phyloP scores from a whole-genome alignment of 1,284 basidiomycete genomes.

The Peniophora sp. region DNA sequence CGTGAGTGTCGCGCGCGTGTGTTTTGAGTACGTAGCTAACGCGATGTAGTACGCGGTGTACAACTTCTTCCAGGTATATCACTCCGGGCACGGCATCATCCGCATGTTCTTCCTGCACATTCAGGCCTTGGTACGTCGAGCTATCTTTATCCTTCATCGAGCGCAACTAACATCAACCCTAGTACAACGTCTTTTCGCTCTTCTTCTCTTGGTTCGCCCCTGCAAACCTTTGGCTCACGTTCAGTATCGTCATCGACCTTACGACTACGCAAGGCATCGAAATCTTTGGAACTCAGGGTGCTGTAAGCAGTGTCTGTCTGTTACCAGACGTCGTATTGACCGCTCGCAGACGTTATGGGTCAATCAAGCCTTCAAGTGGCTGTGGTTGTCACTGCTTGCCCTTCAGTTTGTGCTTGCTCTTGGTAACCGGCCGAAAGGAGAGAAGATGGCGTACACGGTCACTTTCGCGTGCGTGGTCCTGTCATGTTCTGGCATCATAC shows the following conservation, averaged over 20 bases:
- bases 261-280: slow-evolving; percentile 61
- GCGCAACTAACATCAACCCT: slow-evolving; percentile 1
- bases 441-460: slow-evolving; percentile 72
- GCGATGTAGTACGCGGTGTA: slow-evolving; percentile 73
- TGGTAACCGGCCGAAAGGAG: slow-evolving; percentile 94
- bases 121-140: slow-evolving; percentile 71
- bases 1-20: slow-evolving; percentile 35
- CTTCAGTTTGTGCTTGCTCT: slow-evolving; percentile 89
- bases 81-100: slow-evolving; percentile 74
- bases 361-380: slow-evolving; percentile 78
- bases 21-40: not conserved
- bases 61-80: slow-evolving; percentile 90
- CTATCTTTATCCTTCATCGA: slow-evolving; percentile 2
- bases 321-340: not conserved
- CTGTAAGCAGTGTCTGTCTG: slow-evolving; percentile 38
- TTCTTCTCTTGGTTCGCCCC: slow-evolving; percentile 89
- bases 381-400: slow-evolving; percentile 81
- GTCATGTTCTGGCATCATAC: slow-evolving; percentile 2
- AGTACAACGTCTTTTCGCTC: slow-evolving; percentile 77
- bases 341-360: slow-evolving; percentile 78
- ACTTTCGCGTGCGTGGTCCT: slow-evolving; percentile 62
- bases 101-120: slow-evolving; percentile 94
- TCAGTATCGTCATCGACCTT: slow-evolving; percentile 92
- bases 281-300: slow-evolving; percentile 57
- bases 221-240: slow-evolving; percentile 93